Percentiles rank a stretch among this genome's conserved stretches.
Conservation (phyloP, 208 protist genomes). For the Leishmania martiniquensis region DNA sequence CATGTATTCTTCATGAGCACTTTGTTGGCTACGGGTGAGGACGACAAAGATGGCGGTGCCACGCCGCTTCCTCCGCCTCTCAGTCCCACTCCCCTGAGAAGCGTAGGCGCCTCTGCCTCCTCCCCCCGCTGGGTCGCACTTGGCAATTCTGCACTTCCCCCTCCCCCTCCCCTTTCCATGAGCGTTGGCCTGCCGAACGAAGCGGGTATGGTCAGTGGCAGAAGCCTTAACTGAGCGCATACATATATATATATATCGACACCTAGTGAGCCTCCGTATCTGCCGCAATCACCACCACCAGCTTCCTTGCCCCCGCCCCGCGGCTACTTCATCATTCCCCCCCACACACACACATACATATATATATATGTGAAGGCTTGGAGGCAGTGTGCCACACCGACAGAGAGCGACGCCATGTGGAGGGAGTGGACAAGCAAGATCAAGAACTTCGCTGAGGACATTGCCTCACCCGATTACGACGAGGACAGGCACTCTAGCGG, state of each 20-base stretch:
- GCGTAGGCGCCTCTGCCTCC: background rate
- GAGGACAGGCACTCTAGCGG: conserved; percentile 23
- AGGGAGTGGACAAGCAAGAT: conserved; percentile 65
- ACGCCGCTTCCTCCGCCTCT: too few relatives aligned
- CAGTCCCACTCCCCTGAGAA: too few relatives aligned
- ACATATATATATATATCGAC: background rate
- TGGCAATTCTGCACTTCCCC: background rate
- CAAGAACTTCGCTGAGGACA: conserved; percentile 78
- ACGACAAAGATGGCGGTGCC: background rate
- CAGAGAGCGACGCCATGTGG: conserved; percentile 39
- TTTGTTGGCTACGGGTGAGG: background rate
- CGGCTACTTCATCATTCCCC: background rate
- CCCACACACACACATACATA: conserved; percentile 1
- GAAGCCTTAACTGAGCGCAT: background rate
- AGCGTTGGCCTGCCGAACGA: background rate
- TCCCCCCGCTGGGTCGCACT: background rate
- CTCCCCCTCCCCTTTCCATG: background rate
- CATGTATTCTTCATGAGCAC: background rate
- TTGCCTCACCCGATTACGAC: conserved; percentile 66
- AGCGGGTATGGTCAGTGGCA: background rate
- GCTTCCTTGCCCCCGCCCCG: background rate
- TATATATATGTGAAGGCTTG: background rate
- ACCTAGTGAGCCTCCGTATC: background rate
- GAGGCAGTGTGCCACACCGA: background rate
- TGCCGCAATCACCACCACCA: background rate